These are phyloP conservation scores for Santalum album DNA, from an alignment of 164 flowering plant species.

Conservation along the genomic window DNA sequence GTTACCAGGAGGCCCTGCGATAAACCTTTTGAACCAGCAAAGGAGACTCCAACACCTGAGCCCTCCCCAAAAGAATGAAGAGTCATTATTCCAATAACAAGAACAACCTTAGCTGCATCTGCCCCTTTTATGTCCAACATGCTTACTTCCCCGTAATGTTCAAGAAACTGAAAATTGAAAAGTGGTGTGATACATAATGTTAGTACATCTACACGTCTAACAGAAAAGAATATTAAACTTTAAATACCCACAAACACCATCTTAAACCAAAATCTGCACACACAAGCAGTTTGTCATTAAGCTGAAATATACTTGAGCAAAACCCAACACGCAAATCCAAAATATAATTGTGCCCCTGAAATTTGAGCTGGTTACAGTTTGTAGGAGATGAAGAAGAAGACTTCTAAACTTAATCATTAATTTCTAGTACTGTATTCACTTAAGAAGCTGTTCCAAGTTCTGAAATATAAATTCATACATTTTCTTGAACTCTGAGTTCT, in stretches of 20 bases:
- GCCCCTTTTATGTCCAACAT: slow-evolving; percentile 99
- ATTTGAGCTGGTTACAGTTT: no score
- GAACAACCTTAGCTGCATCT: slow-evolving; percentile 85
- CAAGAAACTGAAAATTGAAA: slow-evolving; percentile 58
- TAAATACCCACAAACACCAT: neutral
- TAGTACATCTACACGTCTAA: neutral
- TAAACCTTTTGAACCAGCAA: slow-evolving; percentile 98
- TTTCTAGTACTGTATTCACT: no score
- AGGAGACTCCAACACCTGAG: slow-evolving; percentile 98
- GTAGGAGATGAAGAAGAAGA: no score
- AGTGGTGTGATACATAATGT: neutral
- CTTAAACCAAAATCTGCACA: neutral
- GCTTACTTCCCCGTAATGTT: slow-evolving; percentile 92
- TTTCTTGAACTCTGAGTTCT: no score
- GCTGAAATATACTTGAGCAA: neutral
- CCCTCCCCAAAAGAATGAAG: slow-evolving; percentile 99
- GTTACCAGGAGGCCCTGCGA: slow-evolving; percentile 91
- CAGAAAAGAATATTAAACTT: neutral
- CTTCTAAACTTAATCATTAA: no score
- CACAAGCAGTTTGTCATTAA: neutral
- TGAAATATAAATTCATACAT: no score
- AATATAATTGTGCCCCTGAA: no score
- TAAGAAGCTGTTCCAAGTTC: no score
- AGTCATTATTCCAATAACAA: slow-evolving; percentile 97
- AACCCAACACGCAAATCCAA: neutral